Base-by-base conservation (phyloP, 208 protist genomes). In the Entamoeba histolytica region DNA sequence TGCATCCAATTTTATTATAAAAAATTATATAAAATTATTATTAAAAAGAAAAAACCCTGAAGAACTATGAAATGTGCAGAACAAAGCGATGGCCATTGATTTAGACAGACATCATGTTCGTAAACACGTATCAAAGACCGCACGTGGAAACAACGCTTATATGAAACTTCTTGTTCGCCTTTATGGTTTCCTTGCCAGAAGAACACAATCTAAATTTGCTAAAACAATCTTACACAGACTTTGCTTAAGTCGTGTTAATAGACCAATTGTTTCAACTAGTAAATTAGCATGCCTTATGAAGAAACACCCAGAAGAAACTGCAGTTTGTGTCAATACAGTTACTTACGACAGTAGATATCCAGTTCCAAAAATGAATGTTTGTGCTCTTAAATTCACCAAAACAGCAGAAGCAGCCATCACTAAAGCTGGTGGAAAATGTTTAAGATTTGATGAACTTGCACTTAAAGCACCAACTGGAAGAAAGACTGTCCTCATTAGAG, bases 361-460 rank as follows among this genome's bases (percentile, higher is more conserved):
- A 91, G 28, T 96, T 57, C 95, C 96, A 39, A 95, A 95, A 92
- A 92, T 97, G 17, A 96, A 93, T 49, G 97, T 99, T 92, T 98
- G 97, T 96, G 98, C 99, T 57, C 98, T 99, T 61, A 97, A 97
- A 94, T 98, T 99, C 96, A 99, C 99, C 93, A 97, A 98, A 95
- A 97, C 96, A 93, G 99, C 98, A 92, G 98, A 98, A 95, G 97
- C 97, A 91, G 97, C 98, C 96, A 99, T 99, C 95, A 94, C 97
- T 69, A 97, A 97, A 61, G 98, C 98, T 55, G 99, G 99, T 94
- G 99, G 98, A 94, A 97, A 99, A 96, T 97, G 96, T 96, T 95
- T 99, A 55, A 99, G 99, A 93, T 99, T 99, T 94, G 99, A 99
- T 96, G 98, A 99, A 96, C 97, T 99, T 57, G 98, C 98, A 52